Base-by-base conservation (phyloP, 192 early-diverging fungal species). In the Coemansia sp. region DNA sequence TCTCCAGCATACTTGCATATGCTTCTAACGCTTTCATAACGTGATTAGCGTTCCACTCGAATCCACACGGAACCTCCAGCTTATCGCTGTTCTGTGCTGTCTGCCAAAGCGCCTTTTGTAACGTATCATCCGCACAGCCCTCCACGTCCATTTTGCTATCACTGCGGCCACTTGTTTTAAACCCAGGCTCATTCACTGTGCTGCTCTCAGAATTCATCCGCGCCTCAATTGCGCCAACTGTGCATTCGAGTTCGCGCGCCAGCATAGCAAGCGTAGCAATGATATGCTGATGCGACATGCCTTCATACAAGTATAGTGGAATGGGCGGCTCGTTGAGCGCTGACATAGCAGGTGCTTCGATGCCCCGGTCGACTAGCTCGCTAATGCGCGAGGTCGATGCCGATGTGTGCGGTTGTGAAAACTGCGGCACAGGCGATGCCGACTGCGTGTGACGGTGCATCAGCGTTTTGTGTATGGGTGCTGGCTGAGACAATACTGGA, bases 301-400 rank as follows among this genome's bases (percentile, higher is more conserved):
- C 69, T 27, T 81, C 78, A 32, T 66, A 71, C 58, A 81, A 38
- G 60, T 72, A 81, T 21, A 81, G 38, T 4, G 78, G 78, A 7
- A 70, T 63, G 0, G 78, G 78, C 23, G 78, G 78, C 60, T 81
- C 78, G 57, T 75, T 81, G 45, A 75, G 62, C 14, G 72, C 72
- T 25, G 70, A 57, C 22, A 69, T 65, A 25, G 66, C 19, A 41
- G 60, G 63, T 24, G 68, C 59, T 11, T 53, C 59, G 23, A 63
- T 32, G 17, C 60, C 67, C 43, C 55, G 65, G 27, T 64, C 38
- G 2, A 63, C 41, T 54, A 63, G 35, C 22, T 68, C 62, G 22
- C 47, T 65, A 24, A 58, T 54, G 25, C 57, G 65, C n/a, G 65
- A 54, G 24, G 65, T 54, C 9, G 63, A 58, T 41, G 63, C 55